Base-by-base conservation (phyloP, 371 early-diverging fungal species). In the Syncephalastrum racemosum region DNA sequence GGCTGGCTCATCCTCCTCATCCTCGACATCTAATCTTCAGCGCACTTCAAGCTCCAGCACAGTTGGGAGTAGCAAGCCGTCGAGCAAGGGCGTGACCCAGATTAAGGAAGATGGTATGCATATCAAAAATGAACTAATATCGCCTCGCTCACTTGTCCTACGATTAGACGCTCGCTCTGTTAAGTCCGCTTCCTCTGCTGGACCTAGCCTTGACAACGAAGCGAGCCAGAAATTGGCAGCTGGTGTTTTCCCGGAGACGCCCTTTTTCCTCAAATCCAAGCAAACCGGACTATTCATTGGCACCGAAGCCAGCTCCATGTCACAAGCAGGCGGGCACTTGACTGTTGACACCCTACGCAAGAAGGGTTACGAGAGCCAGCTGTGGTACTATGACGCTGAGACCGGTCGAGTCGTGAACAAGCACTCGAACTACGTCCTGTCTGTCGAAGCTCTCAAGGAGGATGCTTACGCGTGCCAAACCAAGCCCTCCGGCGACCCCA, bases 381-480 rank as follows among this genome's bases (percentile, higher is more conserved):
- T 83, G 18, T 83, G 84, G 84, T 70, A 66, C 8, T 80, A 71
- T 53, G 70, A 78, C 24, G 53, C 53, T 22, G 59, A 70, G 46
- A 66, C 75, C 58, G 54, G 59, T 10, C 67, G 49, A 18, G 54
- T 83, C 46, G 63, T 72, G 45, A 83, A 81, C 56, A 79, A 77
- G 50, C 71, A 70, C 20, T 77, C 81, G 8, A 79, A 76, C n/a
- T 63, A 79, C 16, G 78, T 75, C 13, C 70, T 83, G 18, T 73
- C 70, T 45, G 67, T 77, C 31, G 80, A 81, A 51, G 57, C 60
- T 4, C 57, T 79, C 22, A 74, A 71, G 40, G 66, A 77, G 18
- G 81, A 80, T 41, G 62, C 79, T 10, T 64, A 73, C 51, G 55
- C 77, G 15, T 60, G 71, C 50, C 83, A 81, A 59, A 54, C 68